These are phyloP conservation scores for Phytophthora parvispora DNA, from an alignment of 352 stramenopile species.

Conservation along the genomic window DNA sequence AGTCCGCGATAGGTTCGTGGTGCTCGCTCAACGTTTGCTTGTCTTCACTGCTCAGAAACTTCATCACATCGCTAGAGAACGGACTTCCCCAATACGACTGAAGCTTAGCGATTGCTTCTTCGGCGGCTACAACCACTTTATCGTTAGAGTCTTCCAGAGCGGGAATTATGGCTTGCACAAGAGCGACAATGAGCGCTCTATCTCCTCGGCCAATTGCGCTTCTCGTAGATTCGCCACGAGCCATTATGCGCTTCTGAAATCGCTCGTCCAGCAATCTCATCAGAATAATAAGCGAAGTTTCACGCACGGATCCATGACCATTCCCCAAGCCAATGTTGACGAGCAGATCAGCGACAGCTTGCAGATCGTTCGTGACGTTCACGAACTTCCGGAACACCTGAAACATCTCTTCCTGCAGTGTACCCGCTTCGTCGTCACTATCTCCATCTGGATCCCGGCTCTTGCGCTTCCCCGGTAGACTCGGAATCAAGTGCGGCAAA, in stretches of 20 bases:
- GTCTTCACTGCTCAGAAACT: slow-evolving; percentile 76
- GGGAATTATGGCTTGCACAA: slow-evolving; percentile 72
- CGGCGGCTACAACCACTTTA: slow-evolving; percentile 65
- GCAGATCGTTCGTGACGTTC: slow-evolving; percentile 67
- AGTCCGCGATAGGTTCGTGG: slow-evolving; percentile 58
- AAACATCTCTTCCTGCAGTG: slow-evolving; percentile 65
- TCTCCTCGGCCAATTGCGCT: slow-evolving; percentile 49
- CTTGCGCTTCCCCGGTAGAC: slow-evolving; percentile 37
- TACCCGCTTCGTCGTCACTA: slow-evolving; percentile 17
- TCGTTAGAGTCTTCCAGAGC: slow-evolving; percentile 69
- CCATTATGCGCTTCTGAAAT: slow-evolving; percentile 33
- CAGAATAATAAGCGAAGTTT: slow-evolving; percentile 60
- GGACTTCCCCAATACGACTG: slow-evolving; percentile 60
- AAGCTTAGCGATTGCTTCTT: slow-evolving; percentile 75
- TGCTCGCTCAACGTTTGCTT: slow-evolving; percentile 63
- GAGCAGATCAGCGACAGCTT: slow-evolving; percentile 63
- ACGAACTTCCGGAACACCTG: slow-evolving; percentile 76
- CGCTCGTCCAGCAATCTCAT: slow-evolving; percentile 67
- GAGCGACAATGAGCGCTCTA: slow-evolving; percentile 56
- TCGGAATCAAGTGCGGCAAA: slow-evolving; percentile 70
- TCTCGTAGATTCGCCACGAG: slow-evolving; percentile 18
- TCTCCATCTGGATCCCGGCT: slow-evolving; percentile 15
- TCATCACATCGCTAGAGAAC: slow-evolving; percentile 52
- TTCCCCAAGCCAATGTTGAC: slow-evolving; percentile 72
- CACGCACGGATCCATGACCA: slow-evolving; percentile 44